Percentiles rank a stretch among this genome's conserved stretches.
Conservation (phyloP, 1,284 basidiomycete species). For the Chiua sp. region DNA sequence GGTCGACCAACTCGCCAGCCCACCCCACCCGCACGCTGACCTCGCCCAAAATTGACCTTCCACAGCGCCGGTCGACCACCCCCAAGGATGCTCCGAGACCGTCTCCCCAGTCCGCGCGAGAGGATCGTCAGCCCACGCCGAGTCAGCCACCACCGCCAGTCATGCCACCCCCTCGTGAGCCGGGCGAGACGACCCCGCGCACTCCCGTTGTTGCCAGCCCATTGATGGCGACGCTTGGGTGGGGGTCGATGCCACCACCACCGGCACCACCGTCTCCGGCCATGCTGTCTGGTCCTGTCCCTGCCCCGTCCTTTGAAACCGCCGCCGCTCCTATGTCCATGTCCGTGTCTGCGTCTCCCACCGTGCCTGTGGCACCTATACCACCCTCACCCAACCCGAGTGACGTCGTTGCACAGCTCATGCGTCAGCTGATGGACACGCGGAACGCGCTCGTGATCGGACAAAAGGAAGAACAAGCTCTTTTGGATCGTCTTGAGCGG, state of each 20-base stretch:
- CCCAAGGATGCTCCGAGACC: neutral
- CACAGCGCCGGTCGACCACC: neutral
- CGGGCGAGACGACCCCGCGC: slow-evolving; percentile 10
- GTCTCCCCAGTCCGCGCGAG: neutral
- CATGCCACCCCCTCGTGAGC: slow-evolving; percentile 6
- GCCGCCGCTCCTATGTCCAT: too few relatives aligned
- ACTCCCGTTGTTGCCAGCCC: neutral
- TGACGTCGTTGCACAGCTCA: too few relatives aligned
- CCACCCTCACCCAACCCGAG: neutral
- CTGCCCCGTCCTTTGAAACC: neutral
- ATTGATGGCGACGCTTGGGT: neutral
- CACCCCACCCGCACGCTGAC: neutral
- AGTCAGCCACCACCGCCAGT: neutral
- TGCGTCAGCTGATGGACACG: slow-evolving; percentile 29
- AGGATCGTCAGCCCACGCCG: slow-evolving; percentile 1
- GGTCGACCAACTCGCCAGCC: neutral
- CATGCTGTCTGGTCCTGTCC: neutral
- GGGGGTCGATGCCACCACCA: neutral
- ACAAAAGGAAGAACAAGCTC: slow-evolving; percentile 21
- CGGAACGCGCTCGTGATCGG: slow-evolving; percentile 29
- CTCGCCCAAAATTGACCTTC: slow-evolving; percentile 1
- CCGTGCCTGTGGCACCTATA: neutral
- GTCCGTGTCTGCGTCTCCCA: neutral
- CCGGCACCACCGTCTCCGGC: neutral
- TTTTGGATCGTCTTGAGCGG: slow-evolving; percentile 26